Percentiles rank a stretch among this genome's conserved stretches.
Evolutionary conservation across 441 rosid genomes (phyloP).

Genomic region (Erodium texanum): DNA sequence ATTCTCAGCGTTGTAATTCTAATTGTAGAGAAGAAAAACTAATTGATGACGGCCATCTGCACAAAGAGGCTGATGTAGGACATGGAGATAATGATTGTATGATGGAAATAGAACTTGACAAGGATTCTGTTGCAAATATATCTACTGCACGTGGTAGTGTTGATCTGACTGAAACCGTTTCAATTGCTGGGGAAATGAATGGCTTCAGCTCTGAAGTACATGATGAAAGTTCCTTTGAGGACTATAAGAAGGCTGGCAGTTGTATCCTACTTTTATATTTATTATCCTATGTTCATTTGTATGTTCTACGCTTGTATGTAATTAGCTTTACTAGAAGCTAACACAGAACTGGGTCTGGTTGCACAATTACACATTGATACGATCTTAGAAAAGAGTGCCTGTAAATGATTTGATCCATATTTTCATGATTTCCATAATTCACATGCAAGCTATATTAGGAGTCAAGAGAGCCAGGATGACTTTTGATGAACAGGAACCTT

Average conservation of each 20-base stretch:
- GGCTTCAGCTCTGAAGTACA: constrained; percentile 21
- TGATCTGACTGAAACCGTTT: constrained; percentile 28
- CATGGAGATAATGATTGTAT: constrained; percentile 27
- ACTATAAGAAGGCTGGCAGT: constrained; percentile 29
- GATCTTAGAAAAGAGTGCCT: neutral
- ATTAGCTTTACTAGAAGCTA: constrained; percentile 8
- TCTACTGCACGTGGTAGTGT: constrained; percentile 30
- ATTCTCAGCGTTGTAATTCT: constrained; percentile 19
- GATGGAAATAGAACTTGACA: constrained; percentile 32
- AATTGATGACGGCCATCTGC: constrained; percentile 23
- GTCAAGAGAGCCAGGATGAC: constrained; percentile 51
- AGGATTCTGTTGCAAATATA: constrained; percentile 32
- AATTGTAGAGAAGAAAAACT: constrained; percentile 16
- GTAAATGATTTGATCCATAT: neutral
- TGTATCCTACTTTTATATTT: constrained; percentile 44
- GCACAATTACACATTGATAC: constrained; percentile 1
- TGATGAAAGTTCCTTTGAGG: constrained; percentile 19
- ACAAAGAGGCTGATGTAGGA: constrained; percentile 22
- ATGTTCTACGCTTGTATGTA: too few species aligned
- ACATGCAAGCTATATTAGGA: constrained; percentile 43
- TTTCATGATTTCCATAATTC: constrained; percentile 46
- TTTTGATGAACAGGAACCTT: constrained; percentile 50
- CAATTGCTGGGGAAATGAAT: constrained; percentile 29
- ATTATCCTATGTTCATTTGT: constrained; percentile 9
- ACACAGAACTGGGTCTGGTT: constrained; percentile 12